These are phyloP conservation scores for Candida yuanshanica DNA, from an alignment of 805 yeast species.

Conservation along the genomic window DNA sequence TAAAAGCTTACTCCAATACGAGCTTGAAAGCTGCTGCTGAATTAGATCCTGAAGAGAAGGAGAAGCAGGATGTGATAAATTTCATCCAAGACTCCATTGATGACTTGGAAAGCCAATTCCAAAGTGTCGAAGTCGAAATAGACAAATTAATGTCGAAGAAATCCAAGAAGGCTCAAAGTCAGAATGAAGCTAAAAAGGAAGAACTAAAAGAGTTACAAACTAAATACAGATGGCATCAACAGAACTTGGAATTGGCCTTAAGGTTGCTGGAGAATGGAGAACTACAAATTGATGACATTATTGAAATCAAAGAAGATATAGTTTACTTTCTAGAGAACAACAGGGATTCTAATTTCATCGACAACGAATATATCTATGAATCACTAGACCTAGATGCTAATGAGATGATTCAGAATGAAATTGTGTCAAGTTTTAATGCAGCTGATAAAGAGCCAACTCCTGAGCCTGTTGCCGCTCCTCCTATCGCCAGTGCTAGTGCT, in stretches of 20 bases:
- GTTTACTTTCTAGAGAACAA: slow-evolving; percentile 89
- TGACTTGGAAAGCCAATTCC: slow-evolving; percentile 74
- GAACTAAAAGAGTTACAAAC: slow-evolving; percentile 57
- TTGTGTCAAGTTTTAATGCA: slow-evolving; percentile 29
- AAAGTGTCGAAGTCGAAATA: slow-evolving; percentile 67
- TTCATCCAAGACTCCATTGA: slow-evolving; percentile 71
- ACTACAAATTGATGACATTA: slow-evolving; percentile 67
- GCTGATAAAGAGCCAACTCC: slow-evolving; percentile 4
- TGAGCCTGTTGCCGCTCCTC: slow-evolving; percentile 1
- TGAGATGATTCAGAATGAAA: slow-evolving; percentile 46
- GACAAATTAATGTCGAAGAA: slow-evolving; percentile 49
- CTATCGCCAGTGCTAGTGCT: not conserved
- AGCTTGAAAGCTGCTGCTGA: slow-evolving; percentile 65
- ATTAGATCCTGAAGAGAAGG: slow-evolving; percentile 72
- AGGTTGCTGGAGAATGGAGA: slow-evolving; percentile 76
- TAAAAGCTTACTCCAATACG: slow-evolving; percentile 89
- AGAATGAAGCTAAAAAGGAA: slow-evolving; percentile 51
- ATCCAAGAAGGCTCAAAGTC: slow-evolving; percentile 48
- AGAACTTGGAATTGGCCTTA: slow-evolving; percentile 70
- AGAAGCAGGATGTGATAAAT: slow-evolving; percentile 63
- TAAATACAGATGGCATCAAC: slow-evolving; percentile 75
- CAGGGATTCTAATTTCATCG: slow-evolving; percentile 86
- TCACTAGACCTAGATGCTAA: slow-evolving; percentile 63
- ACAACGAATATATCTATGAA: slow-evolving; percentile 90
- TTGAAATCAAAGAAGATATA: slow-evolving; percentile 79